phyloP scores from a whole-genome alignment of 192 early-diverging fungal genomes.

The Entomortierella beljakovae region DNA sequence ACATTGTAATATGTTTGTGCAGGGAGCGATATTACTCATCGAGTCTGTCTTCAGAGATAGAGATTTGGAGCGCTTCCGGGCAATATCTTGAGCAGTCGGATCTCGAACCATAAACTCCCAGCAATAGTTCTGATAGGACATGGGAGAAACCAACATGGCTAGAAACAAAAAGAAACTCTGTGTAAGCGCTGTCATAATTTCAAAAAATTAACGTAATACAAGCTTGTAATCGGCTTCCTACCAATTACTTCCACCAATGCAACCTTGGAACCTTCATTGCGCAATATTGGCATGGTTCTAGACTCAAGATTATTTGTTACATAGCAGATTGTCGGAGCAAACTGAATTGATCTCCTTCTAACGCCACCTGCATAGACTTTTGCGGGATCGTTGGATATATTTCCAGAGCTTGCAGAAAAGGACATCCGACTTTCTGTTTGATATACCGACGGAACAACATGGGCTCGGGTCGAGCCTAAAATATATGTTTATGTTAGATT shows the following conservation, averaged over 20 bases:
- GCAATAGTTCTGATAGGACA: slow-evolving; percentile 9
- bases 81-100: slow-evolving; percentile 15
- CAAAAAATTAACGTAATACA: not conserved
- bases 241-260: slow-evolving; percentile 34
- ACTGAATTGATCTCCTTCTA: slow-evolving; percentile 10
- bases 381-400: slow-evolving; percentile 2
- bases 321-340: slow-evolving; percentile 4
- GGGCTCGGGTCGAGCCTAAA: not conserved
- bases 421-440: not conserved
- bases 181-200: not conserved
- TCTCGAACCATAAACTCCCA: slow-evolving; percentile 30
- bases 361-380: slow-evolving; percentile 13
- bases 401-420: not conserved
- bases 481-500: not conserved
- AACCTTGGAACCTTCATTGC: not conserved
- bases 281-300: not conserved
- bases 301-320: not conserved
- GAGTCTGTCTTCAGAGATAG: not conserved
- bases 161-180: not conserved
- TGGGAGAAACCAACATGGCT: slow-evolving; percentile 14
- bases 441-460: not conserved
- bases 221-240: not conserved
- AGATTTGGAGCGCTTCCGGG: not conserved
- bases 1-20: not conserved
- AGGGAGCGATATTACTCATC: not conserved